Percentiles rank a stretch among this genome's conserved stretches.
These are phyloP conservation scores for Talaromyces sp. DNA, from an alignment of 2,329 filamentous ascomycete species.

Conservation along the genomic window DNA sequence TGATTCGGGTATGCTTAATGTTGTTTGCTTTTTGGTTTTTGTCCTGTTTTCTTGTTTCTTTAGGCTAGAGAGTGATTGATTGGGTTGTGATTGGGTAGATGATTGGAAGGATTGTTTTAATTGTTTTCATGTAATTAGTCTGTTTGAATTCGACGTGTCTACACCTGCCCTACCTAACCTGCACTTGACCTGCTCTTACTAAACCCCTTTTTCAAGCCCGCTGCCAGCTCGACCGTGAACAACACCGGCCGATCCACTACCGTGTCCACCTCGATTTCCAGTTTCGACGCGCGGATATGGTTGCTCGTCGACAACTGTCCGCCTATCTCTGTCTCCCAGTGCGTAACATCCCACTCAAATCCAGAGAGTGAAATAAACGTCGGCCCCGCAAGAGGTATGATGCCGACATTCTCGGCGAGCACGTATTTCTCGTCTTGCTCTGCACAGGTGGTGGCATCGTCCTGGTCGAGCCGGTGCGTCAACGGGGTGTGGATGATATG, in stretches of 20 bases:
- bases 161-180: neutral
- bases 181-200: no score
- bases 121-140: slow-evolving; percentile 1
- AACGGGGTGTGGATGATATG: slow-evolving; percentile 64
- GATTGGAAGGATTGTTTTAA: neutral
- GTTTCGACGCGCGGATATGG: slow-evolving; percentile 57
- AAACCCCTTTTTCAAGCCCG: slow-evolving; percentile 26
- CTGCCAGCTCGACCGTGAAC: slow-evolving; percentile 65
- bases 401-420: slow-evolving; percentile 76
- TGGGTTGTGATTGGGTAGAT: neutral
- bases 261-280: slow-evolving; percentile 56
- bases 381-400: slow-evolving; percentile 76
- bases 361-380: slow-evolving; percentile 74
- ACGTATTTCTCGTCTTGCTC: slow-evolving; percentile 13
- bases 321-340: slow-evolving; percentile 75
- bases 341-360: slow-evolving; percentile 81
- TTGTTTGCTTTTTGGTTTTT: slow-evolving; percentile 10
- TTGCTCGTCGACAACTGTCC: slow-evolving; percentile 75
- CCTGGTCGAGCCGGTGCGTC: slow-evolving; percentile 16
- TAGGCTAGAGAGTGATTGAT: neutral
- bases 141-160: neutral
- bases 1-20: slow-evolving; percentile 2
- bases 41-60: neutral
- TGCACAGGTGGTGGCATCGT: slow-evolving; percentile 32
- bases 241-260: slow-evolving; percentile 52